Evolutionary conservation across 495 filamentous ascomycete genomes (phyloP), one percentile per base, ranked within the genome.

Genomic region (Penicillium ucsense): DNA sequence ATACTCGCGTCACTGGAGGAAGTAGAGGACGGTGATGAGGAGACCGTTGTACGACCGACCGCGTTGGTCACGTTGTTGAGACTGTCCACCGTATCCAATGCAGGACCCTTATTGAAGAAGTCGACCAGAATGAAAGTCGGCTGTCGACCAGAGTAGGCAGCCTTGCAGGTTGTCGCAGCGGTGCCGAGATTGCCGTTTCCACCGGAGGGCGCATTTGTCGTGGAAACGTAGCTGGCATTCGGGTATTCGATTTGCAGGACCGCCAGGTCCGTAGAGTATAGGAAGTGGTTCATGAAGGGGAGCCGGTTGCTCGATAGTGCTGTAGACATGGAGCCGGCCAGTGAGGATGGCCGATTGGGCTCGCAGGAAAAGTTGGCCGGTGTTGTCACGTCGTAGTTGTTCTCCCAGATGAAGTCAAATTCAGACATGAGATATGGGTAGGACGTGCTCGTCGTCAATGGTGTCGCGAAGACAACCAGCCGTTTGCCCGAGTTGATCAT

Each of bases 371-470:
- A 87, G 60, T 86, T 86, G 2, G 60, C 73, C 2, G 70, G 54
- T 46, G 80, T 70, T 28, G 70, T 72, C 8, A 83, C 82, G 48
- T 88, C 83, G 66, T 84, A 91, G 0, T 77, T 75, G 28, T 84
- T 88, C 63, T 91, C 86, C 77, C 84, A 89, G 62, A 89, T 67
- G 57, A 82, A 84, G 38, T 66, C 74, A 63, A 86, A 89, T 62
- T 90, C 77, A 60, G 86, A 76, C 45, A 88, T 70, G 5, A 89
- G 77, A 70, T 86, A 88, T 0, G 81, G 75, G 48, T 78, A 74
- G 1, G 53, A 47, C 7, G 66, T 54, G 43, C 73, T 71, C 36
- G 67, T 46, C 35, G 60, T 60, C 41, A 85, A 55, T 28, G 70
- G 71, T 5, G 83, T 74, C 51, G 88, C 70, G 53, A 85, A 88